A percentile compares a stretch with the other conserved stretches of the same genome.
Conservation (phyloP, 164 flowering plant species). For the Aristolochia contorta region DNA sequence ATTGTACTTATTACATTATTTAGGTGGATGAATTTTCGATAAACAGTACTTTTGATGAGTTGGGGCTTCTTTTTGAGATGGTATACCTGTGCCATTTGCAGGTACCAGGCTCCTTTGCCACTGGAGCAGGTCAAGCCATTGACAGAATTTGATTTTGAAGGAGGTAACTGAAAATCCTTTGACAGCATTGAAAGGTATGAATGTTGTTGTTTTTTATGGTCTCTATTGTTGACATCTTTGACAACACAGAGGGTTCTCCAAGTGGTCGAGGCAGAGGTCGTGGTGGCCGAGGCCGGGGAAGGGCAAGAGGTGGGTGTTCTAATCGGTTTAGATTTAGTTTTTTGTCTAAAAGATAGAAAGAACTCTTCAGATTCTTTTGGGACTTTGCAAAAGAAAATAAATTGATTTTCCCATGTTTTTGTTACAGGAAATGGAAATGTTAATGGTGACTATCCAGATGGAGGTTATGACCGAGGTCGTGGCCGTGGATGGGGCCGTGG, state of each 20-base stretch:
- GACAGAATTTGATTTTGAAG: conserved; percentile 30
- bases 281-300: conserved; percentile 29
- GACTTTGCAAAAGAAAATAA: neutral
- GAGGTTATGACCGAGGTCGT: conserved; percentile 28
- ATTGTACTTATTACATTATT: too few species aligned
- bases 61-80: neutral
- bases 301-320: conserved; percentile 26
- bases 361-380: neutral
- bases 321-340: neutral
- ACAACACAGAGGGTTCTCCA: conserved; percentile 25
- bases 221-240: neutral
- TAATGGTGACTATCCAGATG: conserved; percentile 30
- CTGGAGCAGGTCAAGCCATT: conserved; percentile 40
- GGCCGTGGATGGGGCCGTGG: conserved; percentile 39
- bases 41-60: neutral
- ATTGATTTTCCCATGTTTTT: neutral
- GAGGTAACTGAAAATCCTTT: conserved; percentile 18
- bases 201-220: neutral
- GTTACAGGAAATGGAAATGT: conserved; percentile 21
- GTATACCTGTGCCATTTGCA: conserved; percentile 11
- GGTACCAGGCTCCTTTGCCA: conserved; percentile 58
- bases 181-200: neutral
- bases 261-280: conserved; percentile 27
- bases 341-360: neutral
- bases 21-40: too few species aligned